Conservation (phyloP, 75 land plant species). For the Cupressus sempervirens region DNA sequence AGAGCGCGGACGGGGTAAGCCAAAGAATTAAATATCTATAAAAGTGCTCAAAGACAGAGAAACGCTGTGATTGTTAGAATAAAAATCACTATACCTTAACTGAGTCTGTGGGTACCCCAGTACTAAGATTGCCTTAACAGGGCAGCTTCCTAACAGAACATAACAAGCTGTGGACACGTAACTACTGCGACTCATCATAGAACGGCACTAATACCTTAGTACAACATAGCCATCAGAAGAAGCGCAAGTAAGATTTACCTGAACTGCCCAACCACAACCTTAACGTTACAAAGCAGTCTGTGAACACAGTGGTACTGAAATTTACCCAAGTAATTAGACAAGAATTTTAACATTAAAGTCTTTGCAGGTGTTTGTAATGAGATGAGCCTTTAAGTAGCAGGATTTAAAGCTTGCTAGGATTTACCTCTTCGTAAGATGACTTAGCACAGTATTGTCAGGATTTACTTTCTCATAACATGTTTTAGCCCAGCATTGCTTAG, state of each 20-base stretch:
- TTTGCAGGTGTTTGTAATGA: background rate
- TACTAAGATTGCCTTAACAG: background rate
- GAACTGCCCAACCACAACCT: background rate
- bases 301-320: background rate
- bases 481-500: background rate
- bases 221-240: background rate
- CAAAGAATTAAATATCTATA: background rate
- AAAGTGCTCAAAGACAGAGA: background rate
- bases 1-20: background rate
- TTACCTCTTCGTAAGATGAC: background rate
- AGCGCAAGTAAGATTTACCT: background rate
- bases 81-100: background rate
- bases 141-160: background rate
- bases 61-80: background rate
- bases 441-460: background rate
- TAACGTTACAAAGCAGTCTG: background rate
- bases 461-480: background rate
- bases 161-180: background rate
- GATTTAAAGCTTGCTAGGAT: background rate
- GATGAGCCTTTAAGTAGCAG: background rate
- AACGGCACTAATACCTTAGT: background rate
- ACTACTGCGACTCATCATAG: background rate
- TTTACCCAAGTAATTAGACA: background rate
- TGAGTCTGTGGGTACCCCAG: background rate
- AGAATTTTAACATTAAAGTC: background rate